A percentile compares a stretch with the other conserved stretches of the same genome.
Evolutionary conservation across 179 eudicot species (phyloP).

Genomic region (Patellifolia procumbens): DNA sequence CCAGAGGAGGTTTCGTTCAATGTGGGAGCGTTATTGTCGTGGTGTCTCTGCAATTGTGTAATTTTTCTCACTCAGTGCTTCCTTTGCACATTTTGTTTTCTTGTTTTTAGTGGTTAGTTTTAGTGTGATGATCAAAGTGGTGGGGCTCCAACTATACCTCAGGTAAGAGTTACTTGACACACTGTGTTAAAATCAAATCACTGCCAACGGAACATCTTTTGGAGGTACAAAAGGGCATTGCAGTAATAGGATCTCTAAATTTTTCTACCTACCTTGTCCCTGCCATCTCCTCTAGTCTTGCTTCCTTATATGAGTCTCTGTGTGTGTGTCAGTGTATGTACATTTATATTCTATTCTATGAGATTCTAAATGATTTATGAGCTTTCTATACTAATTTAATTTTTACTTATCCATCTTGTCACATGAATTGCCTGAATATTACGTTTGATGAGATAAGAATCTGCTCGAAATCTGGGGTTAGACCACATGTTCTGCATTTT

Average conservation of each 20-base stretch:
- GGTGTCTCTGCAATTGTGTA: conserved; percentile 88
- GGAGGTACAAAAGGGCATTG: neutral
- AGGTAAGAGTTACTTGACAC: neutral
- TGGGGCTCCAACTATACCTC: neutral
- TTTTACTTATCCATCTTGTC: neutral
- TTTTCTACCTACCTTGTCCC: neutral
- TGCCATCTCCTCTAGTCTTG: neutral
- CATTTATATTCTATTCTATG: neutral
- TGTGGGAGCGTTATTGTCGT: conserved; percentile 98
- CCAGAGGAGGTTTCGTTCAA: conserved; percentile 78
- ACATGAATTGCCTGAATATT: neutral
- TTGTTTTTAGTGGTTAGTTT: neutral
- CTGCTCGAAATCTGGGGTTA: neutral
- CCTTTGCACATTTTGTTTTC: neutral
- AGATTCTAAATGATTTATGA: neutral
- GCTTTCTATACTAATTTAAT: neutral
- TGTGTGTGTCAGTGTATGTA: neutral
- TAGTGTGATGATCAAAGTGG: neutral
- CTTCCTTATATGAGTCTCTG: neutral
- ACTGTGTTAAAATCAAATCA: neutral
- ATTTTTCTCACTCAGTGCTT: conserved; percentile 16
- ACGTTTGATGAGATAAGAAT: neutral
- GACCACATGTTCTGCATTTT: neutral
- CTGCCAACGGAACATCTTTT: neutral
- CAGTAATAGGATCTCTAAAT: neutral